Base-by-base conservation (phyloP, 2,329 filamentous ascomycete species). In the Trichophyton verrucosum region DNA sequence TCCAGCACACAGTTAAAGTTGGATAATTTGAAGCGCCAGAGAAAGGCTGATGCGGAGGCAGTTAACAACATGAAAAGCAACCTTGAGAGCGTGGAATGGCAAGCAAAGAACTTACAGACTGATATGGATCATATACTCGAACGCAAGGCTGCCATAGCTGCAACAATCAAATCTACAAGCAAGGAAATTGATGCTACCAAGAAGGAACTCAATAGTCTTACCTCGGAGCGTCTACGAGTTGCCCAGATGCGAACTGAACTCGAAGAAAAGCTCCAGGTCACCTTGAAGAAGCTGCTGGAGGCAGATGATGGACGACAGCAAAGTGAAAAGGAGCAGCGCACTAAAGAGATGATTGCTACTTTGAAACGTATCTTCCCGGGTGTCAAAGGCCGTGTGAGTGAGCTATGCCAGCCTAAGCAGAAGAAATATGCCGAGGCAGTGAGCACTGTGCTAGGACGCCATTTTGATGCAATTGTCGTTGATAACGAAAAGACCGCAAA, bases 361-460 rank as follows among this genome's bases (percentile, higher is more conserved):
- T 80, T 99, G 68, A 96, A 95, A 73, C 87, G 91, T 59, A 88
- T 96, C 64, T 96, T 91, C 68, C 89, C 91, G 1, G 92, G 92
- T 55, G 92, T 99, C 51, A 89, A 89, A 66, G 94, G 94, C 20
- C 86, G 92, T 53, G 84, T 97, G 53, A 89, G 90, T 64, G 90
- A 96, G 65, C 82, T 99, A 47, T 96, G 94, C 77, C 91, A 89
- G 66, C 92, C 94, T 1, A 97, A 96, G 74, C 90, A 96, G 76
- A 96, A 95, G 76, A 97, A 96, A 73, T 99, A 86, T 69, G 89
- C 94, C 65, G 89, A 94, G 66, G 94, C 94, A 53, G 89, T 99
- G 64, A 90, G 89, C 68, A 95, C 90, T 22, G 91, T 95, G 5
- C 82, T 99, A 3, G 94, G 94, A 58, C 85, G 89, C 60, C 89